Evolutionary conservation across 2,329 filamentous ascomycete genomes (phyloP), one percentile per base, ranked within the genome.

Genomic region (Clarireedia hainanense): DNA sequence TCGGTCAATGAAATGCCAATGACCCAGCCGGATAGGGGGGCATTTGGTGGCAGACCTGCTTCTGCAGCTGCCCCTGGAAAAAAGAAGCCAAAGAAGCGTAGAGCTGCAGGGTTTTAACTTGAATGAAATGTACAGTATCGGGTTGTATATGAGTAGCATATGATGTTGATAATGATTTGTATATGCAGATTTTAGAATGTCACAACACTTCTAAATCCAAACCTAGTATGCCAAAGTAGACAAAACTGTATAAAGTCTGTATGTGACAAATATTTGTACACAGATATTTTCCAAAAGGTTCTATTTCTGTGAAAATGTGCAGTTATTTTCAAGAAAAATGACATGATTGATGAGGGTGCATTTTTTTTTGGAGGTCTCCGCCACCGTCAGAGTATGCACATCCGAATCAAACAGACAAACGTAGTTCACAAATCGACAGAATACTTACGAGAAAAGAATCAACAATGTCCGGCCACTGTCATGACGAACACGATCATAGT

Each of bases 11-110:
- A 69, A 10, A 4, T 70, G 1, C 62, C 68, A 12, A 69, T 69
- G 67, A 70, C 76, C n/a, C 77, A 80, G 64, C 76, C 77, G 12
- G 69, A 76, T 23, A 59, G 72, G n/a, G 77, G 77, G 2, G 60
- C 67, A 4, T 77, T 77, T 71, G 77, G 76, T 26, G 72, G 71
- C 60, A 69, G 76, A 54, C 47, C 63, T 37, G 50, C 50, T 10
- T 55, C 63, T 50, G 71, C 69, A 57, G 70, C 67, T 59, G 57
- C 64, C 50, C 71, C 70, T 58, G 71, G 68, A 59, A 71, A 67
- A 52, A 76, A 76, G 67, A 77, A 76, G 64, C 57, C 60, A 15
- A 75, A 75, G 67, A 73, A 70, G 64, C 57, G 54, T n/a, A 62
- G 65, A 39, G 61, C 58, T 26, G 64, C 67, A 43, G 67, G 67